phyloP scores from a whole-genome alignment of 495 filamentous ascomycete genomes.

The Letharia columbiana region DNA sequence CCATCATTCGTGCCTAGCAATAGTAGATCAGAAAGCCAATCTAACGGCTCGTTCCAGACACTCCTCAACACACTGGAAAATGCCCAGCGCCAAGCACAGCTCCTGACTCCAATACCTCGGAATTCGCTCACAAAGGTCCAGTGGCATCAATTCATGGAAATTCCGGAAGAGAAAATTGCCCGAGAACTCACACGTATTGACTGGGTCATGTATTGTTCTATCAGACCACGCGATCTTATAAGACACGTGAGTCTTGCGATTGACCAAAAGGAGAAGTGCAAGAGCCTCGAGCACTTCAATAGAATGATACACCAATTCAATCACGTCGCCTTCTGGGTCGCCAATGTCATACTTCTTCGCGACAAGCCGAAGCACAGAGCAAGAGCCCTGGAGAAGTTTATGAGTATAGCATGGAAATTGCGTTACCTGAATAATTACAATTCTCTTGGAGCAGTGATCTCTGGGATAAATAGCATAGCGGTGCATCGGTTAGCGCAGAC shows the following conservation, averaged over 20 bases:
- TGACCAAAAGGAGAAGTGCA: slow-evolving; percentile 58
- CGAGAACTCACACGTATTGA: slow-evolving; percentile 90
- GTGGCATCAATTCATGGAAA: slow-evolving; percentile 77
- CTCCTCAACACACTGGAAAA: slow-evolving; percentile 56
- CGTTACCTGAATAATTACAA: slow-evolving; percentile 96
- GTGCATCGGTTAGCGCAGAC: slow-evolving; percentile 83
- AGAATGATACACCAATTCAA: slow-evolving; percentile 96
- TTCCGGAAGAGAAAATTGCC: slow-evolving; percentile 72
- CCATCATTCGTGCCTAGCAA: slow-evolving; percentile 36
- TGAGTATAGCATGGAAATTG: slow-evolving; percentile 72
- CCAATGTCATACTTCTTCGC: slow-evolving; percentile 83
- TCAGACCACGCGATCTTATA: slow-evolving; percentile 87
- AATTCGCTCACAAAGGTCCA: slow-evolving; percentile 62
- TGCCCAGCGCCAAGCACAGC: slow-evolving; percentile 63
- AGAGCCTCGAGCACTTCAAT: slow-evolving; percentile 75
- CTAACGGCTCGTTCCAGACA: slow-evolving; percentile 40
- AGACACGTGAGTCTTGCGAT: slow-evolving; percentile 73
- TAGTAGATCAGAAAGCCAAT: slow-evolving; percentile 39
- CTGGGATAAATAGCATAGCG: slow-evolving; percentile 80
- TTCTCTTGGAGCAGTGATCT: slow-evolving; percentile 82
- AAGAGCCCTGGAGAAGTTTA: slow-evolving; percentile 85
- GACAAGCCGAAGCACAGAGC: slow-evolving; percentile 96
- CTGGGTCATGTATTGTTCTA: slow-evolving; percentile 95
- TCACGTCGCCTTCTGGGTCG: slow-evolving; percentile 82
- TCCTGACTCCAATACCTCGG: slow-evolving; percentile 52